Evolutionary conservation across 2,329 filamentous ascomycete genomes (phyloP).

Genomic region (Epichloe bromicola): DNA sequence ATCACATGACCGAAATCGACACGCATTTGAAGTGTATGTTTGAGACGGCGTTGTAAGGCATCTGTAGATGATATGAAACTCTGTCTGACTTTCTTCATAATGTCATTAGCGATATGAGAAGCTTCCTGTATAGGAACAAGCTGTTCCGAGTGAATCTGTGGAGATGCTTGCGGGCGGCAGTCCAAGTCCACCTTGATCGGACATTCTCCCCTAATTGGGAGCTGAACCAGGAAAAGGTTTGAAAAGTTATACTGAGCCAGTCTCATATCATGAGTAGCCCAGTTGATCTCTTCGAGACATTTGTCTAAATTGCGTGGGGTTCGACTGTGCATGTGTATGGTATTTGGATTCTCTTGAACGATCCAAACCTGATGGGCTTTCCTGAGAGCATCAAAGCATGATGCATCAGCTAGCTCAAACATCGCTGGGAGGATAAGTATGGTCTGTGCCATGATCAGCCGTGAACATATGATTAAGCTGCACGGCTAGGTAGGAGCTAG

Average conservation of each 20-base stretch:
- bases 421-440: conserved; percentile 18
- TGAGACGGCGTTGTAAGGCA: conserved; percentile 12
- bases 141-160: background rate
- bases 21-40: conserved; percentile 17
- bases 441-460: conserved; percentile 10
- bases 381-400: conserved; percentile 16
- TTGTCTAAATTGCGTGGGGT: conserved; percentile 13
- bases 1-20: conserved; percentile 20
- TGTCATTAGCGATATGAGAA: background rate
- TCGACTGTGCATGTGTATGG: conserved; percentile 15
- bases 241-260: conserved; percentile 13
- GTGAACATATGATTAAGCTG: background rate
- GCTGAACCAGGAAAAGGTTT: conserved; percentile 17
- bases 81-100: background rate
- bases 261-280: conserved; percentile 20
- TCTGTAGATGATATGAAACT: conserved; percentile 10
- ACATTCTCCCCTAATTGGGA: conserved; percentile 7
- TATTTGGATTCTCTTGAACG: conserved; percentile 10
- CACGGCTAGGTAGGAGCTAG: background rate
- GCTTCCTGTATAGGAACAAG: background rate
- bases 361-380: conserved; percentile 20
- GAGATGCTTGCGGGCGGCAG: conserved; percentile 11
- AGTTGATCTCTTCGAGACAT: conserved; percentile 18
- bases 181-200: conserved; percentile 13
- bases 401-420: conserved; percentile 13